Percentiles rank a stretch among this genome's conserved stretches.
phyloP scores from a whole-genome alignment of 257 asterid genomes.

The Dorcoceras hygrometricum region DNA sequence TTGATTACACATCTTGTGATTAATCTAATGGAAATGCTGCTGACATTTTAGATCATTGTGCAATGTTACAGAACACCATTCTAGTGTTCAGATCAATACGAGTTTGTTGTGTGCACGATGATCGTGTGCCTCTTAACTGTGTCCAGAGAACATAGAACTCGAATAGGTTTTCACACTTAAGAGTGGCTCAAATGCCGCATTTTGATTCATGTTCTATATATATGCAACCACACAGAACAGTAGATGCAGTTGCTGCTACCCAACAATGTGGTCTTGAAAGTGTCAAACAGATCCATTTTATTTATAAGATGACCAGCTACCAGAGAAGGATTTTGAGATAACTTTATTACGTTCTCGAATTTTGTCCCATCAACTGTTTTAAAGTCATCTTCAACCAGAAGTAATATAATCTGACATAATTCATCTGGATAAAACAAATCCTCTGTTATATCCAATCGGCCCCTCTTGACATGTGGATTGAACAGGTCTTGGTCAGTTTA shows the following conservation, averaged over 20 bases:
- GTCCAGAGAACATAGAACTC: neutral
- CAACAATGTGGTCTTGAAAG: neutral
- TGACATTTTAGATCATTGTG: neutral
- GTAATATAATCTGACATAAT: too few species aligned
- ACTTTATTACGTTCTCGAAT: too few species aligned
- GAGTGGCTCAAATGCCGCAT: too few species aligned
- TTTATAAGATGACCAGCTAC: too few species aligned
- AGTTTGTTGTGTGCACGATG: neutral
- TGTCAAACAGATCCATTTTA: too few species aligned
- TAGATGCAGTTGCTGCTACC: neutral
- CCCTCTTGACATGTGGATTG: slow-evolving; percentile 12
- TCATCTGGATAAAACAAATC: too few species aligned
- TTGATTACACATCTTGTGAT: neutral
- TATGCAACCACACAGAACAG: too few species aligned
- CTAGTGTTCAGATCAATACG: neutral
- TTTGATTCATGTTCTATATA: too few species aligned
- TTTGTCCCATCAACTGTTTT: too few species aligned
- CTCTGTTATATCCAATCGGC: neutral
- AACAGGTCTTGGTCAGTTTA: slow-evolving; percentile 59
- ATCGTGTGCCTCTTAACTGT: neutral
- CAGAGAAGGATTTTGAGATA: too few species aligned
- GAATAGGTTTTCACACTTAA: too few species aligned
- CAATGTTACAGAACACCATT: neutral
- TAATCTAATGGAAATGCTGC: neutral
- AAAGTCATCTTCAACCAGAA: too few species aligned